These are phyloP conservation scores for Penicillium sp. DNA, from an alignment of 2,329 filamentous ascomycete species.

Conservation along the genomic window DNA sequence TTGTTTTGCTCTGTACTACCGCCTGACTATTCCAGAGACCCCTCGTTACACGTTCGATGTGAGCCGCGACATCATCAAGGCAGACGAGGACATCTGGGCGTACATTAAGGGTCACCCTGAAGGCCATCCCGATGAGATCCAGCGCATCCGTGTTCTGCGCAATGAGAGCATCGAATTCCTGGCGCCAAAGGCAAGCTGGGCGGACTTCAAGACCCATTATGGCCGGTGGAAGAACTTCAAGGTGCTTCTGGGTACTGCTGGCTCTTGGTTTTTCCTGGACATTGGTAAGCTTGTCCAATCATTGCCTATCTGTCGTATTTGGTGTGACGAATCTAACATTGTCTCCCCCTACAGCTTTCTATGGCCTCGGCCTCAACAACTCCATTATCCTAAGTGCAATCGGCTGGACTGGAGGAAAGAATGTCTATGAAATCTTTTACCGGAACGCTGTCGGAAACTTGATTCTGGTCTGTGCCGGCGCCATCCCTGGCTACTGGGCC, in stretches of 20 bases:
- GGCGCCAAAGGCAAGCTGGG: constrained; percentile 69
- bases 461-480: constrained; percentile 75
- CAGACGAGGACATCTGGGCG: constrained; percentile 70
- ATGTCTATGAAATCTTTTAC: constrained; percentile 69
- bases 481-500: constrained; percentile 81
- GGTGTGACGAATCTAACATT: background rate
- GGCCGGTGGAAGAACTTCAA: constrained; percentile 69
- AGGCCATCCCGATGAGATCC: constrained; percentile 67
- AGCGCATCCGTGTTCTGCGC: constrained; percentile 61
- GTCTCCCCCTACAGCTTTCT: constrained; percentile 52
- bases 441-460: constrained; percentile 78
- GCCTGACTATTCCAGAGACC: constrained; percentile 83
- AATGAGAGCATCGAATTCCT: constrained; percentile 58
- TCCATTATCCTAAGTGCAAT: constrained; percentile 70
- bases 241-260: constrained; percentile 75
- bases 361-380: constrained; percentile 75
- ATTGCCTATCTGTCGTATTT: constrained; percentile 18
- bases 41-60: constrained; percentile 87
- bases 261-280: constrained; percentile 83
- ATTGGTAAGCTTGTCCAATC: constrained; percentile 50
- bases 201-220: constrained; percentile 73
- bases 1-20: constrained; percentile 80
- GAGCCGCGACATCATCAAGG: constrained; percentile 72
- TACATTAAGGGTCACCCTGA: constrained; percentile 69
- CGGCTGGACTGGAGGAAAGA: constrained; percentile 66